Conservation (phyloP, 768 basidiomycete genomes). For the Mycena olivaceomarginata region DNA sequence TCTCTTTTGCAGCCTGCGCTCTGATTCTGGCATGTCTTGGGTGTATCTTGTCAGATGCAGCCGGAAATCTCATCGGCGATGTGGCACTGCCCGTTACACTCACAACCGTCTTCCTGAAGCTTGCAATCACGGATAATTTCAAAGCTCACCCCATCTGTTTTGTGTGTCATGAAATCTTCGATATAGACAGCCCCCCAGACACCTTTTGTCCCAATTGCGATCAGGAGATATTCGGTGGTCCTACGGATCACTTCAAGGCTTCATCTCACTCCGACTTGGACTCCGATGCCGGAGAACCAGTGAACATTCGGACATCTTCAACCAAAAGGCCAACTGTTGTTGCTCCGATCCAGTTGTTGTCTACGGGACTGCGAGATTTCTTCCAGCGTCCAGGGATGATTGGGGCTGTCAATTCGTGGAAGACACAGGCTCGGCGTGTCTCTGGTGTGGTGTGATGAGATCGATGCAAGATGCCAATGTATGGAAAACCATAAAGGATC, state of each 20-base stretch:
- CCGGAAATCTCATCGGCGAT: not conserved
- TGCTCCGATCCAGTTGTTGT: not conserved
- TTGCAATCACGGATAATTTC: not conserved
- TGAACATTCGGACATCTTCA: too few relatives aligned
- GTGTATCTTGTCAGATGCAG: not conserved
- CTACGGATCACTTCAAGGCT: not conserved
- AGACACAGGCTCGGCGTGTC: too few relatives aligned
- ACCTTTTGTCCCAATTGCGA: not conserved
- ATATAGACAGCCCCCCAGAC: not conserved
- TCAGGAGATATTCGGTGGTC: not conserved
- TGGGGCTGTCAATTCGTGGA: conserved; percentile 9
- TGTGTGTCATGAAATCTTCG: not conserved
- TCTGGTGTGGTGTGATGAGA: not conserved
- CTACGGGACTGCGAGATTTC: not conserved
- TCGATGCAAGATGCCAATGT: not conserved
- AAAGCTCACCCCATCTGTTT: not conserved
- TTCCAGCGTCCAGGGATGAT: not conserved
- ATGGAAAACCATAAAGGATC: conserved; percentile 20
- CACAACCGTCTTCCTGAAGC: not conserved
- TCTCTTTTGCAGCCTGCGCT: not conserved
- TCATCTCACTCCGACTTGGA: too few relatives aligned
- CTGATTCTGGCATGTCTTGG: not conserved
- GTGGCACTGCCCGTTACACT: not conserved
- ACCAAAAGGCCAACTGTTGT: not conserved
- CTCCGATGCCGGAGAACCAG: too few relatives aligned